Percentiles rank a stretch among this genome's conserved stretches.
These are phyloP conservation scores for Isoetes engelmannii DNA, from an alignment of 83 land plant genomes.

Conservation along the genomic window DNA sequence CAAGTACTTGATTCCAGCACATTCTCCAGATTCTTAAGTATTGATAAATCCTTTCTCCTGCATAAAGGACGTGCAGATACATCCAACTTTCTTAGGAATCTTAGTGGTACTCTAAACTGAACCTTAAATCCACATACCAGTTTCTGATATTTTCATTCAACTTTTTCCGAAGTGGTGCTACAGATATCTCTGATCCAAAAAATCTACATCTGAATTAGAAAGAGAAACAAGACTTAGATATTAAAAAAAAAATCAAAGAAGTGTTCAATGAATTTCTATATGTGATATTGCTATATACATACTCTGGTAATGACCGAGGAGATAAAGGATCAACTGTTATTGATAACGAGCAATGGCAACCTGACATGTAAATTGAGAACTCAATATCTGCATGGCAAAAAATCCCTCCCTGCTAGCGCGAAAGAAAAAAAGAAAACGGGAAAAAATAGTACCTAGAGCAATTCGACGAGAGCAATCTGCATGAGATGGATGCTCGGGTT, in stretches of 20 bases:
- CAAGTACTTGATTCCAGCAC: conserved; percentile 32
- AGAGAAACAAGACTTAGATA: neutral
- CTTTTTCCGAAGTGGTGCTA: conserved; percentile 26
- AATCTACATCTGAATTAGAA: conserved; percentile 25
- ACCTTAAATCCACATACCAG: conserved; percentile 9
- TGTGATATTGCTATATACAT: neutral
- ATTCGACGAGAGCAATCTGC: conserved; percentile 33
- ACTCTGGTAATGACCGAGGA: conserved; percentile 40
- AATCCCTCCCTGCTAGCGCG: too few relatives aligned
- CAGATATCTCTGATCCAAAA: conserved; percentile 29
- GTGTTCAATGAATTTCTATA: neutral
- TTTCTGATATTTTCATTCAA: conserved; percentile 13
- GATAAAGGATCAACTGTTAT: conserved; percentile 29
- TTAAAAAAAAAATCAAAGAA: conserved; percentile 5
- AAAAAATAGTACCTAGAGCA: conserved; percentile 26
- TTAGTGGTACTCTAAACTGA: neutral
- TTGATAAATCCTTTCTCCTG: conserved; percentile 22
- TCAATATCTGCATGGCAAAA: neutral
- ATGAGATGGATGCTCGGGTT: conserved; percentile 38
- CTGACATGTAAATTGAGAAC: conserved; percentile 14
- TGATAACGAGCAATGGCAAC: conserved; percentile 39
- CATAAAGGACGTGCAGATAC: neutral
- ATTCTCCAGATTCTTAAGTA: conserved; percentile 37
- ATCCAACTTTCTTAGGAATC: neutral
- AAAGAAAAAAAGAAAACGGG: neutral